Percentiles rank a stretch among this genome's conserved stretches.
Evolutionary conservation across 176 grass and related monocot genomes (phyloP).

Genomic region (Elymus sibiricus): DNA sequence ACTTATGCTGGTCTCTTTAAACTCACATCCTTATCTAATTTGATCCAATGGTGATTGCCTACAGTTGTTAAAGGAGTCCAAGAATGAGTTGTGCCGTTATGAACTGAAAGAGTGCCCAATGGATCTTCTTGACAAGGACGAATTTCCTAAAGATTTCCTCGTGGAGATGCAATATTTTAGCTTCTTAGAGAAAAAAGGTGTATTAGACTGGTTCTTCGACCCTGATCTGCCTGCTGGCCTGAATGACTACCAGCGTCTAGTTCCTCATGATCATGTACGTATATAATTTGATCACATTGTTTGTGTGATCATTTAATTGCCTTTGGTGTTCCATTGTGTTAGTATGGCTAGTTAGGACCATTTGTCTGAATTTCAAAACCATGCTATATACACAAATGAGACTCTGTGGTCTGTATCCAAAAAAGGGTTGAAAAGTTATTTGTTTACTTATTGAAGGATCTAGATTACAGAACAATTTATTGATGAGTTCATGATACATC

Average conservation of each 20-base stretch:
- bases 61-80: neutral
- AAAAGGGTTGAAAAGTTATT: neutral
- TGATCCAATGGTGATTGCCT: neutral
- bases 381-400: neutral
- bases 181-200: neutral
- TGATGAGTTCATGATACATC: neutral
- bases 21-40: neutral
- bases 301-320: neutral
- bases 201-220: slow-evolving; percentile 18
- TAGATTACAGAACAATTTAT: neutral
- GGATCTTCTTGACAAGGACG: slow-evolving; percentile 3
- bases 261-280: neutral
- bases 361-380: neutral
- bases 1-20: neutral
- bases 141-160: neutral
- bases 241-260: slow-evolving; percentile 29
- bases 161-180: neutral
- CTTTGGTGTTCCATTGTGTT: neutral
- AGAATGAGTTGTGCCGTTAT: neutral
- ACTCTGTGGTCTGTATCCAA: neutral
- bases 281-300: neutral
- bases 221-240: slow-evolving; percentile 1
- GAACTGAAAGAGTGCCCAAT: neutral
- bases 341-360: neutral
- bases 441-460: no score